Evolutionary conservation across 169 alveolate species (phyloP), one percentile per base, ranked within the genome.

Genomic region (Eimeria mitis): DNA sequence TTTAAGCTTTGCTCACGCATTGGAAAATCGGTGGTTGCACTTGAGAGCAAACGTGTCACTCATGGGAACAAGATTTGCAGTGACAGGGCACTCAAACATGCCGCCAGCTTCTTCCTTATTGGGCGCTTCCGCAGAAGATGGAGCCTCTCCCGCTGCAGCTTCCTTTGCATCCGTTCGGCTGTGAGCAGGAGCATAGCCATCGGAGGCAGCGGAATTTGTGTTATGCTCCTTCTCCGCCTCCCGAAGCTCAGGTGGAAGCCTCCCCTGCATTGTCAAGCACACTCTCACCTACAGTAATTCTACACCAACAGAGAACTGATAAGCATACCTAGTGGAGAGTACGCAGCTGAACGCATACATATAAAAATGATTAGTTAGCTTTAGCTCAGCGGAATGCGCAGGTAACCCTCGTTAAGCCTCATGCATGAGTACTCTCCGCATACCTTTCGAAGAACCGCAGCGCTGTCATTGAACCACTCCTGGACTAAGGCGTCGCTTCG

Each of bases 21-120:
- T 81, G 16, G 96, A 61, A 59, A 52, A 92, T 1, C 96, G 91
- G 81, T 92, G 96, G 47, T 83, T 89, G 89, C 96, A 92, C 37
- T 83, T 83, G 40, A 92, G 92, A 54, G 92, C 96, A 23, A 89
- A 47, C 8, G 94, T 92, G 49, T 92, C 94, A 40, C 59, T 49
- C 56, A 68, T 4, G 34, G 96, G 96, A 61, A 92, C 96, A 8
- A 49, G 44, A 40, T 44, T 31, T 31, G 96, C 87, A 42, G 94
- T 79, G 79, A 92, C 63, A n/a, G 96, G 96, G 68, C 96, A 92
- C 37, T 92, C 92, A 54, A 81, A 92, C 96, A 79, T 76, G 44
- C 42, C 91, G 19, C 76, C 88, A 31, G 73, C 76, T 52, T 44
- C 76, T 23, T 89, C 79, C 34, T 47, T 68, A 54, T 75, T 75